These are phyloP conservation scores for Fraxinus paxiana DNA, from an alignment of 305 asterid species.

Conservation along the genomic window DNA sequence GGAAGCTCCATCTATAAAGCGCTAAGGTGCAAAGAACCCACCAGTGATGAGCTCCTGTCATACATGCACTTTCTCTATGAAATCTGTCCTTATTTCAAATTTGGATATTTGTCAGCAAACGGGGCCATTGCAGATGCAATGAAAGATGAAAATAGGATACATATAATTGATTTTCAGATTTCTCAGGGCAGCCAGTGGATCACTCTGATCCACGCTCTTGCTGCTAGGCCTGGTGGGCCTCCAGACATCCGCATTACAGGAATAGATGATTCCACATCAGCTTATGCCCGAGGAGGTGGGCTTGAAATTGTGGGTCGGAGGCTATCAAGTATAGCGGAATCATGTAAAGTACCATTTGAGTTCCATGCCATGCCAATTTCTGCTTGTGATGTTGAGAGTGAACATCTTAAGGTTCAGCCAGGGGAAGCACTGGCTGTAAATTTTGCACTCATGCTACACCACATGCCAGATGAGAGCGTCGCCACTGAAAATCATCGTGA, in stretches of 20 bases:
- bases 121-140: conserved; percentile 54
- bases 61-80: conserved; percentile 55
- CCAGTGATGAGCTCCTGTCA: conserved; percentile 42
- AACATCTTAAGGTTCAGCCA: conserved; percentile 27
- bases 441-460: conserved; percentile 43
- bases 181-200: conserved; percentile 54
- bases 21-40: conserved; percentile 45
- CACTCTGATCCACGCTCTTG: conserved; percentile 45
- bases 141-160: conserved; percentile 40
- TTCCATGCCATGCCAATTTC: conserved; percentile 35
- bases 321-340: conserved; percentile 36
- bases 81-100: conserved; percentile 51
- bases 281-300: conserved; percentile 48
- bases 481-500: conserved; percentile 42
- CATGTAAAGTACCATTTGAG: conserved; percentile 44
- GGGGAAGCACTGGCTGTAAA: conserved; percentile 52
- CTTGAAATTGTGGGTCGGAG: conserved; percentile 45
- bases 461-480: conserved; percentile 51
- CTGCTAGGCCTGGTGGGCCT: conserved; percentile 42
- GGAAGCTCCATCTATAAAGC: conserved; percentile 53
- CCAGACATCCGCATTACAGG: conserved; percentile 47
- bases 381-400: conserved; percentile 34
- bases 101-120: conserved; percentile 48
- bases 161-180: conserved; percentile 49
- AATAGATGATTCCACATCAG: conserved; percentile 41